Base-by-base conservation (phyloP, 192 early-diverging fungal species). In the Lobosporangium transversale region DNA sequence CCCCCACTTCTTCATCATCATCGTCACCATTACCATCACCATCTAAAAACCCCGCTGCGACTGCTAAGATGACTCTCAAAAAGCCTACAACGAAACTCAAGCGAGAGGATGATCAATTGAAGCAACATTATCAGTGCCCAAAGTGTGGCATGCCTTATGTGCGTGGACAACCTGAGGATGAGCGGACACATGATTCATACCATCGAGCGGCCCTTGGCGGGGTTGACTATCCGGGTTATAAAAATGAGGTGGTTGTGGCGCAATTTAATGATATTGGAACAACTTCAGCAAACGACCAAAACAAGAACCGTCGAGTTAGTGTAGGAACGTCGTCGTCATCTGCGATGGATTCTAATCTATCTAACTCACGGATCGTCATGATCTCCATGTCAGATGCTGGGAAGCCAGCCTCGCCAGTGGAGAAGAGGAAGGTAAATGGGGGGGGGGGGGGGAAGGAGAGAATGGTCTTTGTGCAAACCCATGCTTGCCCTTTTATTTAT, bases 61-160 rank as follows among this genome's bases (percentile, higher is more conserved):
- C 3, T 35, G 7, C 53, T 14, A 10, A 20, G 0, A 33, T 36
- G 14, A 20, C 54, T 43, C 55, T 37, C 20, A 31, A 36, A 15
- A 62, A 24, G 17, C 49, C 48, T 43, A 79, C 45, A n/a, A 36
- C 30, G 52, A 49, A 24, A 43, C 54, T 69, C 66, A 63, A 58
- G 8, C 66, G 64, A n/a, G 82, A 78, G 42, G 70, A 62, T 45
- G 71, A 67, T 37, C 62, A 53, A 21, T 66, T 44, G 30, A 58
- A 66, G 27, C 65, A 47, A 18, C n/a, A n/a, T n/a, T 66, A 50
- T 48, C 82, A 76, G 24, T 83, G 82, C 51, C 74, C 79, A 20
- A 68, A 81, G 30, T 84, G 82, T 32, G 43, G 69, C 27, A 84
- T 84, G 82, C 78, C 75, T 6, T 84, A 79, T 61, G 68, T 55